Conservation (phyloP, 306 rosid species). For the Lathyrus aphaca region DNA sequence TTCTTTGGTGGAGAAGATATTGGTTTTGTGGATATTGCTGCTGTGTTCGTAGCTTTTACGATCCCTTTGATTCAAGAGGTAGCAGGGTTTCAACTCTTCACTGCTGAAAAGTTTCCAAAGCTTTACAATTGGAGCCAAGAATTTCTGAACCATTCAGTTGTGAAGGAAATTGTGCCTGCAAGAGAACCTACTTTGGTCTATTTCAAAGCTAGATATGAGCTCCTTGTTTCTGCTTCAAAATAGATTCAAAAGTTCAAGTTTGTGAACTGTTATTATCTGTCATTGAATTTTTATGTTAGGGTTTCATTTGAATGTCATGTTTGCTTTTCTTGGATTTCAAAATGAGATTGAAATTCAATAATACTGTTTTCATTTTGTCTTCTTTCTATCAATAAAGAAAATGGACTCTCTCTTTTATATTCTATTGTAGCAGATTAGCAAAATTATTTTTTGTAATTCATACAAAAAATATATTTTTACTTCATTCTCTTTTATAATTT, state of each 20-base stretch:
- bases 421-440: too few species aligned
- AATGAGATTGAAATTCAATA: background rate
- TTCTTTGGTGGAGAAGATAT: background rate
- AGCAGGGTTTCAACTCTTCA: constrained; percentile 43
- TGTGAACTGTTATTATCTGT: background rate
- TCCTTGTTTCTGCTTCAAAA: constrained; percentile 32
- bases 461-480: too few species aligned
- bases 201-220: constrained; percentile 6
- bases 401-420: background rate
- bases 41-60: constrained; percentile 9
- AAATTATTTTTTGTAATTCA: too few species aligned
- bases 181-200: constrained; percentile 36
- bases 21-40: background rate
- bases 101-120: constrained; percentile 43
- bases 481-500: too few species aligned
- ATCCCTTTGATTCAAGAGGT: constrained; percentile 41
- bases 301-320: background rate
- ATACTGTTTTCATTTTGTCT: background rate
- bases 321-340: background rate
- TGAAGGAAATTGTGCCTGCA: constrained; percentile 47
- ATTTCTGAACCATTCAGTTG: constrained; percentile 24
- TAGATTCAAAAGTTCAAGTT: constrained; percentile 5
- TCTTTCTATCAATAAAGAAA: background rate
- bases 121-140: constrained; percentile 51
- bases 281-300: background rate